Base-by-base conservation (phyloP, 2,329 filamentous ascomycete species). In the Moelleriella libera region DNA sequence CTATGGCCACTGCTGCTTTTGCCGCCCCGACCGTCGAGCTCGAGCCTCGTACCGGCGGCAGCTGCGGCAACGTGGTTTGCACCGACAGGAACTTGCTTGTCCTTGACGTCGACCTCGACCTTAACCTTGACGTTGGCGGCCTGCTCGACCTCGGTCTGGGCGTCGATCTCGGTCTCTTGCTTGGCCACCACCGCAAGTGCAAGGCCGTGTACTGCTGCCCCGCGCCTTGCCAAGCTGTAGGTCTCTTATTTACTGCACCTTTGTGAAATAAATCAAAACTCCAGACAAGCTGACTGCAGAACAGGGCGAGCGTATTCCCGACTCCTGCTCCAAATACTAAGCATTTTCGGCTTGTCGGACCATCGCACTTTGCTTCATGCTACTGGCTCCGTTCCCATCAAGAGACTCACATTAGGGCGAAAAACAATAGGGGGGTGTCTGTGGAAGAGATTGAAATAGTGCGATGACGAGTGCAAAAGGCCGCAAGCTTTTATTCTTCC, bases 151-250 rank as follows among this genome's bases (percentile, higher is more conserved):
- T 49, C 7, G 14, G 5, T 8, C 8, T 21, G 8, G 32, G 4
- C 21, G 3, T 49, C 30, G 34, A 44, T 29, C 21, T 46, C 28
- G 34, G 44, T 5, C 0, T 46, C 32, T 4, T n/a, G 7, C n/a
- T 46, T 8, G 8, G 34, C 32, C 12, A 37, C 29, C 40, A 49
- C 9, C 14, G 29, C 12, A 6, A 41, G 32, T 49, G 47, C 47
- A 42, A 49, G 44, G 29, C 9, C 12, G 14, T 41, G 12, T 49
- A 29, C 28, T 46, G 47, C 47, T 49, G 47, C 43, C 45, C 45
- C 2, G 30, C 2, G 3, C 2, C 5, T 7, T 46, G 47, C 47
- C 4, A 41, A 6, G 6, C n/a, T 28, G 46, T 48, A 41, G 30
- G 32, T 48, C 1, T 12, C 3, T 12, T 3, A 3, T 37, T 3